These are phyloP conservation scores for Plantago lanceolata DNA, from an alignment of 305 asterid genomes.

Conservation along the genomic window DNA sequence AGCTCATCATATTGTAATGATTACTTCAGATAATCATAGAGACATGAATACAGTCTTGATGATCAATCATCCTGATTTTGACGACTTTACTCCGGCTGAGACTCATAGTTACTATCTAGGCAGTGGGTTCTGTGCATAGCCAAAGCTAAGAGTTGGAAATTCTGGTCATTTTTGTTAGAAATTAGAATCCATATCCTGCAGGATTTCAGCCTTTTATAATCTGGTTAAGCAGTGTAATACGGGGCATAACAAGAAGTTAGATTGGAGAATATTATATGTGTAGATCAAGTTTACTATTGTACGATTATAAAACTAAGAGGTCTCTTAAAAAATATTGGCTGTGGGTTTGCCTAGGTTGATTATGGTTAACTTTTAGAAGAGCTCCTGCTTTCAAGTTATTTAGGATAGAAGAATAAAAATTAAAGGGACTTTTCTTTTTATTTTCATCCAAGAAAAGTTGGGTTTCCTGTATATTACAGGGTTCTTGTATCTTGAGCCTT, in stretches of 20 bases:
- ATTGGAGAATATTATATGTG: not conserved
- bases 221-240: not conserved
- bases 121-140: not conserved
- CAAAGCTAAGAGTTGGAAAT: not conserved
- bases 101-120: not conserved
- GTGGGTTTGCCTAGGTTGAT: not conserved
- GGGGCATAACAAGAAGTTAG: not conserved
- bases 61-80: not conserved
- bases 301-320: not conserved
- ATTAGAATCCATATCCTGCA: not conserved
- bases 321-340: too few species aligned
- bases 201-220: not conserved
- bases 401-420: not conserved
- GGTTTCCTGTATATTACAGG: not conserved
- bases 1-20: conserved; percentile 8
- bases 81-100: conserved; percentile 1
- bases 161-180: not conserved
- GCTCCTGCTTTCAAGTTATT: too few species aligned
- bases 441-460: not conserved
- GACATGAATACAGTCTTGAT: not conserved
- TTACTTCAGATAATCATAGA: conserved; percentile 4
- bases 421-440: not conserved
- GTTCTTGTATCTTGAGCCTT: not conserved
- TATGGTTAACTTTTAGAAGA: not conserved
- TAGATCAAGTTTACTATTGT: not conserved